Evolutionary conservation across 2,329 filamentous ascomycete genomes (phyloP).

Genomic region (Trichoderma sp.): DNA sequence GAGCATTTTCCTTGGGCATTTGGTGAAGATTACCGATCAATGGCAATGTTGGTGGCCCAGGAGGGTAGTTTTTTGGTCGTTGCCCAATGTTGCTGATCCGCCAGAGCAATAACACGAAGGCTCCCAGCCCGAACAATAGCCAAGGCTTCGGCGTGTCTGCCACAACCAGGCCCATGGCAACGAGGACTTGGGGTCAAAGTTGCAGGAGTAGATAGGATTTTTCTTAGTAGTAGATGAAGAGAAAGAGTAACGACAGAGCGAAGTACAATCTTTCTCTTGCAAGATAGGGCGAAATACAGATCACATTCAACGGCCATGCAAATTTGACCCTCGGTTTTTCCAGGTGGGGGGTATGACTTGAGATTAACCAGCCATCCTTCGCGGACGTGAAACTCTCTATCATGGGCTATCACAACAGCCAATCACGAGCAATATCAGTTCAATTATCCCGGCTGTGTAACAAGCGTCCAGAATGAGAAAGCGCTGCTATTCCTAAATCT

Average conservation of each 20-base stretch:
- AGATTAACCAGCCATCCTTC: neutral
- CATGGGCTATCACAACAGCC: neutral
- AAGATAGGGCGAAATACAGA: neutral
- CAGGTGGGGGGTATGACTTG: neutral
- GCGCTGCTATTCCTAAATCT: neutral
- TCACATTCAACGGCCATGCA: neutral
- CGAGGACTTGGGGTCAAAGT: neutral
- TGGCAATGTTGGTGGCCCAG: constrained; percentile 4
- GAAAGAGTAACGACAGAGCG: neutral
- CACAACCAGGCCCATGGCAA: neutral
- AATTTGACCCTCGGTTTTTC: neutral
- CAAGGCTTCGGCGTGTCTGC: neutral
- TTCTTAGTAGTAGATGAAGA: neutral
- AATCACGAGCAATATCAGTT: neutral
- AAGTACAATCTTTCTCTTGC: neutral
- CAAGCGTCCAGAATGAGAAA: neutral
- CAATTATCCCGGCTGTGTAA: too few species aligned
- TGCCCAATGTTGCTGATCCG: neutral
- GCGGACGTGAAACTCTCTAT: neutral
- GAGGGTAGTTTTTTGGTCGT: constrained; percentile 6
- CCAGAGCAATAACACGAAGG: neutral
- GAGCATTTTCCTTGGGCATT: neutral
- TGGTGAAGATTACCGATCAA: constrained; percentile 8
- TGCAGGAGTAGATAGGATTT: neutral
- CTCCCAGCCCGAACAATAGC: neutral